Base-by-base conservation (phyloP, 768 basidiomycete genomes). In the Tephrocybe sp. region DNA sequence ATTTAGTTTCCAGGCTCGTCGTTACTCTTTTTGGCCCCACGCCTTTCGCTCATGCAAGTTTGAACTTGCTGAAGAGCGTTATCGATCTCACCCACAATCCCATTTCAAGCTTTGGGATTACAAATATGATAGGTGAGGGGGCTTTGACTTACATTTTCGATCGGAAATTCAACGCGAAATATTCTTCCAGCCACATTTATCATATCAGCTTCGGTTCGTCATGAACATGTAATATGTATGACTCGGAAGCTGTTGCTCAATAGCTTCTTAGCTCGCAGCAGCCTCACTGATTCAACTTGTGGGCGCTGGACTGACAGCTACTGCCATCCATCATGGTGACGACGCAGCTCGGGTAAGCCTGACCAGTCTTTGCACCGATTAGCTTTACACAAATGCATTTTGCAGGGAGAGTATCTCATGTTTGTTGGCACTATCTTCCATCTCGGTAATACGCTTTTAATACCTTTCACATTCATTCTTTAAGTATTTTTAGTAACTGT, bases 371-470 rank as follows among this genome's bases (percentile, higher is more conserved):
- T 1, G 2, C 6, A 23, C 23, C 8, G 29, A 13, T 24, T 34
- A 6, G 18, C 18, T 9, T 4, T 19, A 38, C 12, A 3, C 21
- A n/a, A 21, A 19, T 5, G 8, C 18, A 16, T 19, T n/a, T 18
- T 33, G 7, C 18, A 45, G 44, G 13, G 9, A 18, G 44, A 36
- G 15, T 33, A 45, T 36, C 44, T 45, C n/a, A 45, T 45, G 33
- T 45, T 31, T 45, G 33, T 45, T 16, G 44, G 44, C 31, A 45
- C 33, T 3, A 33, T 36, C 10, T 36, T 34, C n/a, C 44, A 45
- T 6, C 4, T 36, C 6, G 31, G 44, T 45, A 36, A 34, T n/a
- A n/a, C n/a, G n/a, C n/a, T n/a, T n/a, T n/a, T n/a, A n/a, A n/a
- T n/a, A n/a, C n/a, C n/a, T n/a, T n/a, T n/a, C n/a, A n/a, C n/a